phyloP scores from a whole-genome alignment of 352 stramenopile species.

The Pythium insidiosum region DNA sequence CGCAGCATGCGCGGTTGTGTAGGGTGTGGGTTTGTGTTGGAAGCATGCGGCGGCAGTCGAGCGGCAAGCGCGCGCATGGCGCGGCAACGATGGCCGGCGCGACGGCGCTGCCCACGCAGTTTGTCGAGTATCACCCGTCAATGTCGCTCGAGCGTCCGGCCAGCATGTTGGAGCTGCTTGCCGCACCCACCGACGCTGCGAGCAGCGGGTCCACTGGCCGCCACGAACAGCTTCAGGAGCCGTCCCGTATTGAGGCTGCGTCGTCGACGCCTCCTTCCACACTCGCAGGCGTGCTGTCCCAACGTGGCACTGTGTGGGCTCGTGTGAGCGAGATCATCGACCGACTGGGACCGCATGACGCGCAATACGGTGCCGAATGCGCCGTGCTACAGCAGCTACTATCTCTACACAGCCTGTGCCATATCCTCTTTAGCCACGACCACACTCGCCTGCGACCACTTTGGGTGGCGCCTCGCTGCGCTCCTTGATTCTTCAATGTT shows the following conservation, averaged over 20 bases:
- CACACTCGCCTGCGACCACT: not conserved
- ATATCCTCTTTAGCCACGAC: slow-evolving; percentile 57
- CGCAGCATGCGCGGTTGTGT: no score
- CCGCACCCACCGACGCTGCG: no score
- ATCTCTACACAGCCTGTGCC: slow-evolving; percentile 49
- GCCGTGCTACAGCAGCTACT: slow-evolving; percentile 34
- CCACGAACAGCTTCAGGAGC: not conserved
- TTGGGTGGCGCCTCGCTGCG: not conserved
- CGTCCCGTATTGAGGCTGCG: not conserved
- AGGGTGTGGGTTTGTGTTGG: no score
- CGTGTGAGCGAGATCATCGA: slow-evolving; percentile 19
- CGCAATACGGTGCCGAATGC: slow-evolving; percentile 24
- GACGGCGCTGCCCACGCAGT: slow-evolving; percentile 6
- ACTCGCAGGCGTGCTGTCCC: slow-evolving; percentile 2
- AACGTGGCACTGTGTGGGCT: slow-evolving; percentile 2
- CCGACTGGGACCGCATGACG: slow-evolving; percentile 17
- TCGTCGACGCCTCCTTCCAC: not conserved
- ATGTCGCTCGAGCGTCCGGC: slow-evolving; percentile 51
- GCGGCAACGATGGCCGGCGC: not conserved
- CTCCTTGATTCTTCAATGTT: not conserved
- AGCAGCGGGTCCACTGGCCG: no score
- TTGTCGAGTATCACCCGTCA: slow-evolving; percentile 60
- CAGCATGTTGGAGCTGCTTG: slow-evolving; percentile 18
- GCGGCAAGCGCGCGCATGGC: slow-evolving; percentile 3
- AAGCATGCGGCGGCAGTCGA: not conserved